Conservation (phyloP, 2,329 filamentous ascomycete genomes). For the Neocucurbitaria cava region DNA sequence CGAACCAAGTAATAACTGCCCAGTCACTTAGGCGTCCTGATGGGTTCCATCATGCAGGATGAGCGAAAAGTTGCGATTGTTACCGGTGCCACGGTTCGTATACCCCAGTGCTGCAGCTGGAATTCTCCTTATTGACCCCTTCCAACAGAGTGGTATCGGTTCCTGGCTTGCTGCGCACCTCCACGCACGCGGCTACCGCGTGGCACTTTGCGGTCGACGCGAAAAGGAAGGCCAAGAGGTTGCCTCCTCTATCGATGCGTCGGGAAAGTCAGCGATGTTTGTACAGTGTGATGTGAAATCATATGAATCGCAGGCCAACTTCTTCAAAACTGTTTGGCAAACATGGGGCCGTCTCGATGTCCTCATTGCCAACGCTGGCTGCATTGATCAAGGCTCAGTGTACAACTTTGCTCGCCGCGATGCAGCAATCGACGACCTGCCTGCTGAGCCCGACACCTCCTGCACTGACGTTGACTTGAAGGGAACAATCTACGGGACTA, state of each 20-base stretch:
- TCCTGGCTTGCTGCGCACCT: conserved; percentile 51
- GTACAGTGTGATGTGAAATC: conserved; percentile 55
- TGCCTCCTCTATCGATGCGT: conserved; percentile 17
- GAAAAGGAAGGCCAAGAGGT: conserved; percentile 44
- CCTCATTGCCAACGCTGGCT: conserved; percentile 60
- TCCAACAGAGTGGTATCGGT: conserved; percentile 57
- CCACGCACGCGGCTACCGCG: conserved; percentile 43
- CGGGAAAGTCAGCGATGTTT: conserved; percentile 50
- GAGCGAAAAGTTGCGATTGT: conserved; percentile 48
- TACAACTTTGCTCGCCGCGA: conserved; percentile 51
- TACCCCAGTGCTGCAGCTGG: background rate
- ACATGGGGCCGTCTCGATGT: conserved; percentile 58
- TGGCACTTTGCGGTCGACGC: conserved; percentile 52
- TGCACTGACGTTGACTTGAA: conserved; percentile 60
- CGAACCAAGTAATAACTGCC: background rate
- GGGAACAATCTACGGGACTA: conserved; percentile 57
- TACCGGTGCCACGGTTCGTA: conserved; percentile 52
- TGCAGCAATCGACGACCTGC: conserved; percentile 40
- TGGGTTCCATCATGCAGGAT: conserved; percentile 10
- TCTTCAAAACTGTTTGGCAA: conserved; percentile 54
- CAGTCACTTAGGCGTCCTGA: background rate
- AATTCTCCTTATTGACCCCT: conserved; percentile 1
- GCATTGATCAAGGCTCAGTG: conserved; percentile 54
- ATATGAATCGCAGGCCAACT: conserved; percentile 54
- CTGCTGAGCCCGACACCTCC: conserved; percentile 53